These are phyloP conservation scores for Dunaliella primolecta DNA, from an alignment of 139 green algal species.

Conservation along the genomic window DNA sequence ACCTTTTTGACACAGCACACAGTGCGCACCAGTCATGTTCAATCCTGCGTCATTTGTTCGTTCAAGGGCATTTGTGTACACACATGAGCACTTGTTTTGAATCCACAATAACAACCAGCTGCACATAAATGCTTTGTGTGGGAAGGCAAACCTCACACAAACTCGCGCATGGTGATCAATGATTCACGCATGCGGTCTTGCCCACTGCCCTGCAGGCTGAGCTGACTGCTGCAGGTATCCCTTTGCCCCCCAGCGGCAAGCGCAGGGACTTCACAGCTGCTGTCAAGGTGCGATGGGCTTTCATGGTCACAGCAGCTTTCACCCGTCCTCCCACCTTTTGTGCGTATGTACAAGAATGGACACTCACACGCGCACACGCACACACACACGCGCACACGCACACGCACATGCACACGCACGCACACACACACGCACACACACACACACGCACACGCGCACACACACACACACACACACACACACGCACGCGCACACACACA, in stretches of 20 bases:
- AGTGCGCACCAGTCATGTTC: too few relatives aligned
- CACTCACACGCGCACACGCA: background rate
- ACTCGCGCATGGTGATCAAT: too few relatives aligned
- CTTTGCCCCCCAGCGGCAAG: background rate
- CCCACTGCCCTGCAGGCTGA: background rate
- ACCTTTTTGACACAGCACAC: too few relatives aligned
- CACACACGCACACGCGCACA: background rate
- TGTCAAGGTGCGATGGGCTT: too few relatives aligned
- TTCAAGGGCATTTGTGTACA: background rate
- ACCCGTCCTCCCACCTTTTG: too few relatives aligned
- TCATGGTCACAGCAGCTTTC: too few relatives aligned
- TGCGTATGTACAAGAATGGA: too few relatives aligned
- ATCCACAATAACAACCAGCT: too few relatives aligned
- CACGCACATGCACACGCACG: background rate
- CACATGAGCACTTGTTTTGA: background rate
- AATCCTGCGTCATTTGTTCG: background rate
- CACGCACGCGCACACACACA: background rate
- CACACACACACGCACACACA: background rate
- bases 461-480: background rate
- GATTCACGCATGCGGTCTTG: too few relatives aligned
- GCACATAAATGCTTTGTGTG: too few relatives aligned
- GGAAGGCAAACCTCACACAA: too few relatives aligned
- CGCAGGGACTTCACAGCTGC: background rate
- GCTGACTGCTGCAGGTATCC: background rate
- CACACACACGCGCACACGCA: background rate